A percentile compares a stretch with the other conserved stretches of the same genome.
Conservation (phyloP, 2,329 filamentous ascomycete genomes). For the Biscogniauxia marginata region DNA sequence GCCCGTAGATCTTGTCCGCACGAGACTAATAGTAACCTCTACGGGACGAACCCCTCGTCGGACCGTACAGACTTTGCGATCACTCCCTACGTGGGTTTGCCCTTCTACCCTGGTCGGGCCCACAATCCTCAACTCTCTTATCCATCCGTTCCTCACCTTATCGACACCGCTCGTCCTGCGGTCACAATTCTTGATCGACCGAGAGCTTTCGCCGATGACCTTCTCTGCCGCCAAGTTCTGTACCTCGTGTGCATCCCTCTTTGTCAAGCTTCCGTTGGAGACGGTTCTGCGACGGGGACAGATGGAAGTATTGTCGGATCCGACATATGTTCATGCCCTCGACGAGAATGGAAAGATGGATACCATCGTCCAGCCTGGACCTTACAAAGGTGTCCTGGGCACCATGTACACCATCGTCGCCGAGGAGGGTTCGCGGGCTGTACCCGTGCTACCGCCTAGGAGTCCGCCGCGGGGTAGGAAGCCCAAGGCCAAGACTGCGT, state of each 20-base stretch:
- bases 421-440: slow-evolving; percentile 70
- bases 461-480: slow-evolving; percentile 28
- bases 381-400: slow-evolving; percentile 82
- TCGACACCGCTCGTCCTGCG: slow-evolving; percentile 84
- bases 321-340: slow-evolving; percentile 50
- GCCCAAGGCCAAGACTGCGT: slow-evolving; percentile 35
- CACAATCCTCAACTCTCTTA: slow-evolving; percentile 81
- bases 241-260: slow-evolving; percentile 75
- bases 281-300: slow-evolving; percentile 89
- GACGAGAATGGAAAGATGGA: slow-evolving; percentile 51
- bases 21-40: slow-evolving; percentile 81
- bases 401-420: slow-evolving; percentile 86
- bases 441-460: slow-evolving; percentile 33
- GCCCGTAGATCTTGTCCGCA: slow-evolving; percentile 87
- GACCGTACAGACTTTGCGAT: slow-evolving; percentile 73
- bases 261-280: slow-evolving; percentile 85
- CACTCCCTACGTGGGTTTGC: slow-evolving; percentile 75
- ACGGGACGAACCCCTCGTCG: slow-evolving; percentile 72
- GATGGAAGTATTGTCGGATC: slow-evolving; percentile 65
- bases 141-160: slow-evolving; percentile 79
- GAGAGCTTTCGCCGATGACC: slow-evolving; percentile 73
- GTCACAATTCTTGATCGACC: slow-evolving; percentile 80
- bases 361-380: slow-evolving; percentile 76
- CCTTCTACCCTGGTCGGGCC: slow-evolving; percentile 70
- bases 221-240: slow-evolving; percentile 84